These are phyloP conservation scores for Elsinoe batatas DNA, from an alignment of 2,329 filamentous ascomycete species.

Conservation along the genomic window DNA sequence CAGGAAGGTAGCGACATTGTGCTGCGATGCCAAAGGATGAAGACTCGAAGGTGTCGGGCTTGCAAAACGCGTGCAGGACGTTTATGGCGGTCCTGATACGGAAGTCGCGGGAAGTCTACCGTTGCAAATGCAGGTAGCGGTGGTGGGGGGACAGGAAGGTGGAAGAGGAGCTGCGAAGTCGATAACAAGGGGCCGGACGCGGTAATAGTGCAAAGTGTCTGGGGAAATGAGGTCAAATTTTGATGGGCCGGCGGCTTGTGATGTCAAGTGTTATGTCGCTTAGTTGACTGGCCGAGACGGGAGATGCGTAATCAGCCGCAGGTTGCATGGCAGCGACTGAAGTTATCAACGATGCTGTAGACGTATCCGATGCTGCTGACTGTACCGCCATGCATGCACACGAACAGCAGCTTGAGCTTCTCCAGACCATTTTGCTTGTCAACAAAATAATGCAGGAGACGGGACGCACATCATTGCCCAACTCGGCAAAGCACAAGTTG, in stretches of 20 bases:
- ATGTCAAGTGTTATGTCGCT: background rate
- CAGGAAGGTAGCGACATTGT: slow-evolving; percentile 45
- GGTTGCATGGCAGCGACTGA: too few species aligned
- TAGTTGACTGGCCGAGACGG: background rate
- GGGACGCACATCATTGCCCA: background rate
- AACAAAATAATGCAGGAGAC: background rate
- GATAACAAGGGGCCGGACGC: background rate
- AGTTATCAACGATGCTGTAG: background rate
- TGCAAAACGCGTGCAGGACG: slow-evolving; percentile 2
- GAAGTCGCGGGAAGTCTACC: slow-evolving; percentile 1
- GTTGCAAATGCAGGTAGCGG: slow-evolving; percentile 1
- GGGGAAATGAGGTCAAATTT: slow-evolving; percentile 12
- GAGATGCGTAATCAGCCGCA: too few species aligned
- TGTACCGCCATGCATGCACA: background rate
- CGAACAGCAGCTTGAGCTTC: background rate
- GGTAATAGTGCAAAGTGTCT: background rate
- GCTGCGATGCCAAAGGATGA: background rate
- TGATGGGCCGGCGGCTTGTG: background rate
- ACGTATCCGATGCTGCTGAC: background rate
- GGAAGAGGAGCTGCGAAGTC: background rate
- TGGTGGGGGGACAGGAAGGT: background rate
- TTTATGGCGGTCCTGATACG: background rate
- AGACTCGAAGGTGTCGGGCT: background rate
- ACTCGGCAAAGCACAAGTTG: background rate
- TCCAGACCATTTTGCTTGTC: background rate